A percentile compares a stretch with the other conserved stretches of the same genome.
Evolutionary conservation across 768 basidiomycete genomes (phyloP).

Genomic region (Suillus subalutaceus): DNA sequence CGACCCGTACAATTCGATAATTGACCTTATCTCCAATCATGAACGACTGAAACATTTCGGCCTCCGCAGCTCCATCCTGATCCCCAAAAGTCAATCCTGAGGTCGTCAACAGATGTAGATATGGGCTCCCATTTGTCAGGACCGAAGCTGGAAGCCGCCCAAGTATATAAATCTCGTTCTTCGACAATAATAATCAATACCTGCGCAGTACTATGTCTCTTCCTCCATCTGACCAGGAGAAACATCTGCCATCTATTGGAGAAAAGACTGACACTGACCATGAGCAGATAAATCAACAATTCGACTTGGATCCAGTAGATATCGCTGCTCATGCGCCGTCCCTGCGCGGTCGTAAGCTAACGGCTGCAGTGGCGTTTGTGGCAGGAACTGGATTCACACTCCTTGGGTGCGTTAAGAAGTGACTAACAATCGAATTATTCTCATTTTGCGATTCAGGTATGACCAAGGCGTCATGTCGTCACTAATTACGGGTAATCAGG

Average conservation of each 20-base stretch:
- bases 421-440: neutral
- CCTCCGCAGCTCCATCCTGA: neutral
- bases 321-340: constrained; percentile 24
- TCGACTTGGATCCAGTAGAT: constrained; percentile 17
- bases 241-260: neutral
- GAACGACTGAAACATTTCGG: neutral
- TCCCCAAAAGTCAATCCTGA: neutral
- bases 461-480: constrained; percentile 50
- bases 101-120: neutral
- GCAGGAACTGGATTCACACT: constrained; percentile 41
- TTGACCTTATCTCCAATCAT: neutral
- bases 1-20: neutral
- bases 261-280: neutral
- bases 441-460: constrained; percentile 28
- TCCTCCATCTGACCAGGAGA: neutral
- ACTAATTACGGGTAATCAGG: constrained; percentile 39
- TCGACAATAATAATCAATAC: too few relatives aligned
- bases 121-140: constrained; percentile 4
- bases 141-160: neutral
- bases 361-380: constrained; percentile 36
- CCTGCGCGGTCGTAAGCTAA: constrained; percentile 30
- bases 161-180: neutral
- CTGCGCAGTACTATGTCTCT: neutral
- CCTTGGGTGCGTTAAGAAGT: constrained; percentile 35
- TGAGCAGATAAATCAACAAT: constrained; percentile 1